Base-by-base conservation (phyloP, 352 stramenopile genomes). In the Phytophthora megakarya region DNA sequence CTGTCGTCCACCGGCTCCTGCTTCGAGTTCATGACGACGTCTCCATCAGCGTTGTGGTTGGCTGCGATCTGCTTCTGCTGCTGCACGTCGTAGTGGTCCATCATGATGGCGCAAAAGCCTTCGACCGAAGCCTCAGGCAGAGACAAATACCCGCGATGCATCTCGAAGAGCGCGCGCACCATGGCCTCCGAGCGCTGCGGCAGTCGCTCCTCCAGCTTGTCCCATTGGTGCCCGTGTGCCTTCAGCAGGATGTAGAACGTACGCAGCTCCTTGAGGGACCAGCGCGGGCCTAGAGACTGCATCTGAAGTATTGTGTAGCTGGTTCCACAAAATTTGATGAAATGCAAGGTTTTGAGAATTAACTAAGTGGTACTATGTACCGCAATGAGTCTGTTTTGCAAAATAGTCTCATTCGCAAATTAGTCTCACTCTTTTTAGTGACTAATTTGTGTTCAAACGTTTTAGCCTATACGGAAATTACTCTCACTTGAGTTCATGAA, bases 21-120 rank as follows among this genome's bases (percentile, higher is more conserved):
- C 10, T 75, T 67, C 5, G 48, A 15, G 10, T 62, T 38, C 59
- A 47, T 50, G 18, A 46, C 16, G 22, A 65, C 19, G 30, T 50
- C 61, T 44, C 22, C 46, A 15, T 66, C 57, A 15, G 22, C 25
- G 19, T 48, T 28, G 11, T 19, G n/a, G 21, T 30, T 53, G 22
- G 45, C 3, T 38, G 16, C 15, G 19, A 51, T 12, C 21, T 26
- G 25, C 10, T 54, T 37, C 10, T 37, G 35, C 16, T 61, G 26
- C 25, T 79, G 64, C 40, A 35, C 72, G 46, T 83, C 77, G 71
- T 92, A 91, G 23, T 89, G 75, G 55, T 89, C 76, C 62, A 61
- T 78, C 72, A 91, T 80, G 47, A 89, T 84, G 16, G 83, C 72
- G 51, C 77, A 89, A 47, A 94, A 87, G 32, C 78, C 85, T 23